Evolutionary conservation across 768 basidiomycete species (phyloP), one percentile per base, ranked within the genome.

Genomic region (Russula foetens): DNA sequence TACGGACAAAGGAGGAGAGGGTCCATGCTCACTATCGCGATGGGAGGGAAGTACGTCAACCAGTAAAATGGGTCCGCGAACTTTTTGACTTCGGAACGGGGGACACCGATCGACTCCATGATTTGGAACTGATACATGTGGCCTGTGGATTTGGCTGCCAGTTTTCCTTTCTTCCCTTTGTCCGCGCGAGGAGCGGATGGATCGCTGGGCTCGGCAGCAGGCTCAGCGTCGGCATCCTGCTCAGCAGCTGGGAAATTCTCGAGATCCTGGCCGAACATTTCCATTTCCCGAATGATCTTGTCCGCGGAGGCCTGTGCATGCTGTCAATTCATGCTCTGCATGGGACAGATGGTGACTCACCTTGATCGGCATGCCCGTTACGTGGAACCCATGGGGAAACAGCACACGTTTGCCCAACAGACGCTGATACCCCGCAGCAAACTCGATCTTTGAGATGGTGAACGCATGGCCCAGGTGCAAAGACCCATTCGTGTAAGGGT

Each of bases 301-400:
- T 99, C 97, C 9, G 96, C 79, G n/a, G 95, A 87, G 8, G 97
- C 88, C 96, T 98, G 48, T 54, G 21, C 38, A 4, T 47, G 46
- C n/a, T 9, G 11, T 53, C 26, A 56, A 39, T 29, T 28, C 28
- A 31, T 11, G n/a, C 45, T 26, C 2, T 4, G 12, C 19, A 50
- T 14, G 21, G 7, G 31, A 26, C 0, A 11, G 15, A 45, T 31
- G 19, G n/a, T 14, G 7, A 62, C 86, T 60, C 63, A 92, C 96
- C 84, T 98, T 98, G 80, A 99, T 99, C 41, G 97, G 97, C 92
- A 99, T 90, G 35, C 97, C 97, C 6, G 97, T 99, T 67, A 90
- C 91, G 75, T 99, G 97, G 74, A 97, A 90, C 50, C 92, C 97
- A 69, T 95, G 89, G n/a, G 97, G 97, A 76, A 98, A 98, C 66